Evolutionary conservation across 192 early-diverging fungal species (phyloP).

Genomic region (Backusella liffmaniae): DNA sequence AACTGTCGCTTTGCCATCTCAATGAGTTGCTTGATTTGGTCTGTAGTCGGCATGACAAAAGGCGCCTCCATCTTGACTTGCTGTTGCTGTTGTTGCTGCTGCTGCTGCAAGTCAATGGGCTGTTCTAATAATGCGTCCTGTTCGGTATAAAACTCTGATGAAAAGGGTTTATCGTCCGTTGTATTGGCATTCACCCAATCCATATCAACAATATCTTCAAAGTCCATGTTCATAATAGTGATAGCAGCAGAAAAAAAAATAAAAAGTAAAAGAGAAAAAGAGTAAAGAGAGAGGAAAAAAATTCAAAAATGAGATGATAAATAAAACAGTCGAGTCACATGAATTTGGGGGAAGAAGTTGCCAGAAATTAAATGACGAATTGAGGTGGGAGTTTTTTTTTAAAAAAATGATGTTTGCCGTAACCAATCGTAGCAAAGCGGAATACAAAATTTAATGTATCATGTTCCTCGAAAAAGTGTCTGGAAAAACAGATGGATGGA

Average conservation of each 20-base stretch:
- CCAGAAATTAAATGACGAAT: constrained; percentile 9
- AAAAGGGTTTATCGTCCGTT: background rate
- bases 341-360: constrained; percentile 12
- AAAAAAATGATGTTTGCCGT: background rate
- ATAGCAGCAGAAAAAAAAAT: background rate
- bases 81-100: background rate
- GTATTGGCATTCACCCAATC: constrained; percentile 19
- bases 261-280: background rate
- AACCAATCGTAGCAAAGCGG: background rate
- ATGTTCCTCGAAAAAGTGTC: background rate
- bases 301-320: constrained; percentile 5
- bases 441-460: background rate
- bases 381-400: background rate
- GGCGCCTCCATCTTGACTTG: constrained; percentile 1
- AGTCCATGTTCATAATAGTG: constrained; percentile 12
- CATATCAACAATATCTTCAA: constrained; percentile 28
- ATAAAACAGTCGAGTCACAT: constrained; percentile 9
- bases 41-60: constrained; percentile 25
- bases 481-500: background rate
- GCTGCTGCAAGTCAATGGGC: background rate
- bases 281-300: background rate
- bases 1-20: constrained; percentile 35
- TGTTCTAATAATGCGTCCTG: constrained; percentile 6
- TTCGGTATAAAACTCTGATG: background rate
- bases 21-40: constrained; percentile 38